Evolutionary conservation across 1,284 basidiomycete genomes (phyloP).

Genomic region (Heterobasidion occidentale): DNA sequence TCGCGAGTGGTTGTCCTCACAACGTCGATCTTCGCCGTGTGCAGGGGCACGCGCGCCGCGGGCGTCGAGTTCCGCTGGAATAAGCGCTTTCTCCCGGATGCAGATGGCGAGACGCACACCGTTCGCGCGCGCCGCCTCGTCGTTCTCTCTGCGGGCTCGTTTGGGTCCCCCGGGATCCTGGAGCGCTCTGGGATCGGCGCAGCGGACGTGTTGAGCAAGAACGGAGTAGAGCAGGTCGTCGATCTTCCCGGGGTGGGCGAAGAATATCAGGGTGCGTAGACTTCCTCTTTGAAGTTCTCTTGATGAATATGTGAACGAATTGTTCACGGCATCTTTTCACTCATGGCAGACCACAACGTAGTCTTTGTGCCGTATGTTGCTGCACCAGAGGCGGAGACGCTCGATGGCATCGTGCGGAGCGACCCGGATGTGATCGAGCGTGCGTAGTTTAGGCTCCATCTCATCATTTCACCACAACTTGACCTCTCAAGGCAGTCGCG

Average conservation of each 20-base stretch:
- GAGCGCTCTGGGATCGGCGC: slow-evolving; percentile 23
- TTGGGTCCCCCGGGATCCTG: slow-evolving; percentile 34
- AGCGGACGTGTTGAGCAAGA: slow-evolving; percentile 28
- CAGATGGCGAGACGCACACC: slow-evolving; percentile 11
- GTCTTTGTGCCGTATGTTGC: slow-evolving; percentile 10
- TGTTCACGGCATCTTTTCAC: neutral
- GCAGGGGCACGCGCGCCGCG: slow-evolving; percentile 39
- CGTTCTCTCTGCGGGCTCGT: slow-evolving; percentile 40
- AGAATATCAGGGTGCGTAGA: slow-evolving; percentile 36
- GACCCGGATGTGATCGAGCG: slow-evolving; percentile 8
- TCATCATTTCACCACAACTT: neutral
- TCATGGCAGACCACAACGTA: slow-evolving; percentile 13
- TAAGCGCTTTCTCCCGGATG: slow-evolving; percentile 16
- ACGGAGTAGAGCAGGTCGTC: slow-evolving; percentile 33
- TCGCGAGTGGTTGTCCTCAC: neutral
- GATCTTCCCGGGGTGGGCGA: slow-evolving; percentile 53
- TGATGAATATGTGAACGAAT: neutral
- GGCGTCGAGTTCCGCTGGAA: slow-evolving; percentile 50
- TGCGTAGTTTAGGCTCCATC: neutral
- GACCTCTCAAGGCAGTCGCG: neutral
- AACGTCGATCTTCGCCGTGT: neutral
- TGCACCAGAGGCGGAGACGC: slow-evolving; percentile 10
- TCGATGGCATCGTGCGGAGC: slow-evolving; percentile 11
- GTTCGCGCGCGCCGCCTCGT: slow-evolving; percentile 35
- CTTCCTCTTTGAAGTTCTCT: neutral